Evolutionary conservation across 1,284 basidiomycete genomes (phyloP).

Genomic region (Cryptococcus sp.): DNA sequence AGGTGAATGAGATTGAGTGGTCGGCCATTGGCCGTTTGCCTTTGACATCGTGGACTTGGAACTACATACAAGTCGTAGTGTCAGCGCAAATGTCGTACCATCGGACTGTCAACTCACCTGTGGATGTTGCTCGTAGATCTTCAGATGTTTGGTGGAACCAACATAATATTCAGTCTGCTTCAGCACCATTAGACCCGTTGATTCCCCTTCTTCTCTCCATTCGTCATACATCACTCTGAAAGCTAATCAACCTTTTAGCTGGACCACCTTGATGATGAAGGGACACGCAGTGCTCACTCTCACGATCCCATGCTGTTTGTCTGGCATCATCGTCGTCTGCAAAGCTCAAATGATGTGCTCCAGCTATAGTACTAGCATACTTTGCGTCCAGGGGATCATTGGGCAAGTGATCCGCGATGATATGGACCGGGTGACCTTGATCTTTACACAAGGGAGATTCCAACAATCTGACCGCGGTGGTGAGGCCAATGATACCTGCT

Average conservation of each 20-base stretch:
- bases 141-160: slow-evolving; percentile 39
- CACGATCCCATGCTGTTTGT: slow-evolving; percentile 41
- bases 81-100: too few species aligned
- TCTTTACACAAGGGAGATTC: slow-evolving; percentile 20
- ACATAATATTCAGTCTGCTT: slow-evolving; percentile 50
- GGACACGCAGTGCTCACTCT: slow-evolving; percentile 33
- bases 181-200: slow-evolving; percentile 42
- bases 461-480: slow-evolving; percentile 45
- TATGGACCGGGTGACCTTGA: slow-evolving; percentile 25
- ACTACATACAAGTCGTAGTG: too few species aligned
- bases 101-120: slow-evolving; percentile 30
- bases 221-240: slow-evolving; percentile 43
- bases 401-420: slow-evolving; percentile 45
- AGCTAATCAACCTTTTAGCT: slow-evolving; percentile 25
- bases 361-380: slow-evolving; percentile 46
- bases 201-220: slow-evolving; percentile 34
- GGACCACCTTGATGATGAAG: neutral
- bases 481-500: slow-evolving; percentile 49
- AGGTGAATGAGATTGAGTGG: slow-evolving; percentile 49
- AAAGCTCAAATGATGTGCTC: slow-evolving; percentile 52
- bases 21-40: slow-evolving; percentile 17
- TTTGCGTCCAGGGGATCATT: slow-evolving; percentile 37
- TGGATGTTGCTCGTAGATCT: slow-evolving; percentile 49
- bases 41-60: slow-evolving; percentile 1
- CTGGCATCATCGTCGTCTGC: slow-evolving; percentile 44